Percentiles rank a stretch among this genome's conserved stretches.
Conservation (phyloP, 2,329 filamentous ascomycete genomes). For the Curvularia eragrostidis region DNA sequence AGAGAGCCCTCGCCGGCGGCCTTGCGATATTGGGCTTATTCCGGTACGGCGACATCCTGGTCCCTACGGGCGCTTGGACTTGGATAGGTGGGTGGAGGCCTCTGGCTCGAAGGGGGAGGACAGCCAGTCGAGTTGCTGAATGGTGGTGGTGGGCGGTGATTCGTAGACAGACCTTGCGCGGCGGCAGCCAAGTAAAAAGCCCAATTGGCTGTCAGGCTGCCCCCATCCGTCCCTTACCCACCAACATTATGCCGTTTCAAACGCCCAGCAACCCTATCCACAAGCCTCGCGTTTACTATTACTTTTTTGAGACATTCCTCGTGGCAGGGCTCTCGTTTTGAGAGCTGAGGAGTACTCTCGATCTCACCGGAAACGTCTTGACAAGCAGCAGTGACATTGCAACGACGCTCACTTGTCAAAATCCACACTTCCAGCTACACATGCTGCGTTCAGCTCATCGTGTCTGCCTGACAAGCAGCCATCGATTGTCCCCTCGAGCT, state of each 20-base stretch:
- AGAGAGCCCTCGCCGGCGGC: conserved; percentile 32
- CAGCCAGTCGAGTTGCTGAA: conserved; percentile 41
- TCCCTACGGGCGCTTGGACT: conserved; percentile 47
- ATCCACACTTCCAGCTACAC: conserved; percentile 25
- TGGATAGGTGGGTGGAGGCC: conserved; percentile 42
- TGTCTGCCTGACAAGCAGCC: conserved; percentile 25
- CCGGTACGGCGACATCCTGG: conserved; percentile 39
- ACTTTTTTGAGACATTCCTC: conserved; percentile 21
- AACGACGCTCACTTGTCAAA: conserved; percentile 23
- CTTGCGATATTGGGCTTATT: conserved; percentile 35
- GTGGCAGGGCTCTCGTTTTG: conserved; percentile 25
- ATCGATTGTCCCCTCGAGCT: conserved; percentile 19
- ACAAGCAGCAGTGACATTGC: conserved; percentile 16
- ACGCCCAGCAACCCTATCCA: conserved; percentile 26
- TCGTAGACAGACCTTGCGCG: conserved; percentile 44
- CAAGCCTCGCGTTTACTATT: conserved; percentile 22
- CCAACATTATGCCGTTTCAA: conserved; percentile 36
- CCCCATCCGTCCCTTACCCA: conserved; percentile 35
- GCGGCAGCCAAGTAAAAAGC: conserved; percentile 33
- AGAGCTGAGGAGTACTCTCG: conserved; percentile 34
- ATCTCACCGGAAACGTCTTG: conserved; percentile 29
- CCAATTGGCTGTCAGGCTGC: conserved; percentile 36
- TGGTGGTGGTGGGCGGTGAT: conserved; percentile 41
- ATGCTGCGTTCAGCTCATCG: conserved; percentile 21
- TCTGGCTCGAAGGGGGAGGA: conserved; percentile 32